Evolutionary conservation across 768 basidiomycete species (phyloP).

Genomic region (button mushroom (Agaricus bisporus)): DNA sequence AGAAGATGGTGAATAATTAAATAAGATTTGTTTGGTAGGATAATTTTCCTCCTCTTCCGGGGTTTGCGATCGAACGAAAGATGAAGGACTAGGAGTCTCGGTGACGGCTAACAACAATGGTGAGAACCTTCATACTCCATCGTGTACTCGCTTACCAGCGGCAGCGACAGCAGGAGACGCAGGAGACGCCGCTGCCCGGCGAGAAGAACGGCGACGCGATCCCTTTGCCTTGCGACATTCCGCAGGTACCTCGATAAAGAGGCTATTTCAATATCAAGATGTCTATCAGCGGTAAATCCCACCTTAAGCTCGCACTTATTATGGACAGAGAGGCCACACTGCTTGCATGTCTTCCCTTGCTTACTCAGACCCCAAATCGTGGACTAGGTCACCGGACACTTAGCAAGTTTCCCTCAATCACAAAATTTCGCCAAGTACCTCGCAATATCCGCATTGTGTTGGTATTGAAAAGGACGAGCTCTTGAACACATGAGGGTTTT

Average conservation of each 20-base stretch:
- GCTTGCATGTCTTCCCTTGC: slow-evolving; percentile 79
- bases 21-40: slow-evolving; percentile 57
- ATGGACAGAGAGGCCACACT: slow-evolving; percentile 76
- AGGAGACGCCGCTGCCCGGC: slow-evolving; percentile 18
- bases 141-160: slow-evolving; percentile 17
- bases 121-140: background rate
- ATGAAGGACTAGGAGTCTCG: slow-evolving; percentile 44
- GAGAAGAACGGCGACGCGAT: slow-evolving; percentile 17
- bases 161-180: slow-evolving; percentile 19
- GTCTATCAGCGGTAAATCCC: background rate
- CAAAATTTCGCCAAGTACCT: slow-evolving; percentile 34
- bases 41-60: slow-evolving; percentile 38
- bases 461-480: slow-evolving; percentile 84
- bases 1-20: slow-evolving; percentile 69
- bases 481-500: slow-evolving; percentile 75
- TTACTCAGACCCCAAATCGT: slow-evolving; percentile 87
- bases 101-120: slow-evolving; percentile 13
- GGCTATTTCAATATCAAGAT: background rate
- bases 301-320: slow-evolving; percentile 86
- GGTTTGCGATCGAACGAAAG: slow-evolving; percentile 39
- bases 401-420: background rate
- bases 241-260: slow-evolving; percentile 56
- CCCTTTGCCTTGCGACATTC: slow-evolving; percentile 41
- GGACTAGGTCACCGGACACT: slow-evolving; percentile 34
- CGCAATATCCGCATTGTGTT: slow-evolving; percentile 76